These are phyloP conservation scores for Tetrahymena malaccensis DNA, from an alignment of 73 alveolate species.

Conservation along the genomic window DNA sequence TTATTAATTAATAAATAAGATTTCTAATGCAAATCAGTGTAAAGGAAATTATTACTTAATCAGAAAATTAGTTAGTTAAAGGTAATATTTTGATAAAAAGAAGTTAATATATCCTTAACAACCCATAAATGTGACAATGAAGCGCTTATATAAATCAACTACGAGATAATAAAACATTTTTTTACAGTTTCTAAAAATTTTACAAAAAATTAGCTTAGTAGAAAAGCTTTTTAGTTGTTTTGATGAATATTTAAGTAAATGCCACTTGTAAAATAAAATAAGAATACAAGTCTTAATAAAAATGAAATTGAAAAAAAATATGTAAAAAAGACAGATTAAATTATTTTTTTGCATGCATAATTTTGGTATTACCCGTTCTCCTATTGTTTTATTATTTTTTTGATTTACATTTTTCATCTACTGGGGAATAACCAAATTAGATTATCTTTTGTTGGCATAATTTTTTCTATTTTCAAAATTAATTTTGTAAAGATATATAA, in stretches of 20 bases:
- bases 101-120: not conserved
- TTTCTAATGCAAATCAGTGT: not conserved
- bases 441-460: not conserved
- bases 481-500: not conserved
- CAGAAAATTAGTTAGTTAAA: too few relatives aligned
- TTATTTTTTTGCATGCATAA: not conserved
- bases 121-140: not conserved
- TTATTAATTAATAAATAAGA: not conserved
- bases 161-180: too few relatives aligned
- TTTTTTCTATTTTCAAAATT: not conserved
- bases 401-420: not conserved
- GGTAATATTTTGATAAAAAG: not conserved
- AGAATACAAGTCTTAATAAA: not conserved
- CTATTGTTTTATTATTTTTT: not conserved
- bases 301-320: not conserved
- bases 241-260: not conserved
- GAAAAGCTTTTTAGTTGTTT: not conserved
- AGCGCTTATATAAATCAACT: not conserved
- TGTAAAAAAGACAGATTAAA: not conserved
- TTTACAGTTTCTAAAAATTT: not conserved
- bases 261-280: not conserved
- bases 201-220: not conserved
- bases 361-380: not conserved
- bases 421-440: not conserved
- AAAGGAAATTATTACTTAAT: too few relatives aligned